Conservation (phyloP, 805 yeast genomes). For the Pichia deserticola region DNA sequence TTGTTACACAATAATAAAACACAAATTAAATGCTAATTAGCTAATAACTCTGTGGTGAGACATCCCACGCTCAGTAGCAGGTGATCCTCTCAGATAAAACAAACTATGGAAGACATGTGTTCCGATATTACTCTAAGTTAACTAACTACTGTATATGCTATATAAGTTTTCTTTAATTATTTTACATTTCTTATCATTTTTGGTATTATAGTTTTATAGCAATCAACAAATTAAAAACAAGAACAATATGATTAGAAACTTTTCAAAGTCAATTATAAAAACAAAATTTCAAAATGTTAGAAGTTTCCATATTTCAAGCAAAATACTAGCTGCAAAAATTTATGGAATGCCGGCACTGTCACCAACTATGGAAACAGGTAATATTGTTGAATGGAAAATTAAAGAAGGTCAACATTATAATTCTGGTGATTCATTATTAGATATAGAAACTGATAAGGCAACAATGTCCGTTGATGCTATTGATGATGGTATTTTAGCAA, state of each 20-base stretch:
- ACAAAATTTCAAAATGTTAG: neutral
- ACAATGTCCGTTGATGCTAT: slow-evolving; percentile 79
- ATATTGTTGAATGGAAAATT: slow-evolving; percentile 82
- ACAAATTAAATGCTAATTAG: no score
- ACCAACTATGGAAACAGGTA: slow-evolving; percentile 97
- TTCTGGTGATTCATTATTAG: slow-evolving; percentile 77
- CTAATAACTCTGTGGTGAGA: no score
- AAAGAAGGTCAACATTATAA: slow-evolving; percentile 66
- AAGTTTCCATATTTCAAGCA: slow-evolving; percentile 27
- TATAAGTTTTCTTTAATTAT: no score
- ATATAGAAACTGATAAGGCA: slow-evolving; percentile 84
- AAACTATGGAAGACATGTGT: no score
- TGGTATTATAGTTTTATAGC: no score
- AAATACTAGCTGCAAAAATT: slow-evolving; percentile 32
- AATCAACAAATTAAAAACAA: no score
- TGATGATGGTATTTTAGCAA: slow-evolving; percentile 87
- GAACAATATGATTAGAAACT: neutral
- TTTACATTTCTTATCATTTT: no score
- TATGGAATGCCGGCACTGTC: slow-evolving; percentile 98
- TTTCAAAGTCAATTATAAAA: neutral
- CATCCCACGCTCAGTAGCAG: no score
- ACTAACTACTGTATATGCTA: no score
- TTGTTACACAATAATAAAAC: no score
- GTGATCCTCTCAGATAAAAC: no score
- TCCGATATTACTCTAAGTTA: no score